Evolutionary conservation across 192 early-diverging fungal species (phyloP).

Genomic region (Ambispora gerdemannii): DNA sequence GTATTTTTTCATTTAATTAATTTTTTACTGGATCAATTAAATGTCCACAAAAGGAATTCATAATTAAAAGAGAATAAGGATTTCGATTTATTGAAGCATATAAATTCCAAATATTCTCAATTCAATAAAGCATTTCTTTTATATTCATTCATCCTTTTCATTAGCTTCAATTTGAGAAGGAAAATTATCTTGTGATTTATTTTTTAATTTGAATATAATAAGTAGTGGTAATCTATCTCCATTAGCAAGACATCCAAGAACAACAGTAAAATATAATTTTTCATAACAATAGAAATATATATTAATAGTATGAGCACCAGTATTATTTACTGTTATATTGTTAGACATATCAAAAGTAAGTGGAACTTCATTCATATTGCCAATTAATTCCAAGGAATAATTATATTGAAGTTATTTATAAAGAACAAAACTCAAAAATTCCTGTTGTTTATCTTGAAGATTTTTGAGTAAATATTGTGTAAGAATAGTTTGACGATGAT

Average conservation of each 20-base stretch:
- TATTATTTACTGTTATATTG: background rate
- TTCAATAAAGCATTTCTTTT: constrained; percentile 11
- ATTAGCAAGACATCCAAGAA: constrained; percentile 7
- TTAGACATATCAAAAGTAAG: constrained; percentile 8
- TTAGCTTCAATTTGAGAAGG: background rate
- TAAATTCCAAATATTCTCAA: constrained; percentile 8
- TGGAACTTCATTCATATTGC: constrained; percentile 20
- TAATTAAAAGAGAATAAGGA: background rate
- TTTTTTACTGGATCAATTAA: background rate
- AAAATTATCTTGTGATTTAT: background rate
- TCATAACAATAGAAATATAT: too few relatives aligned
- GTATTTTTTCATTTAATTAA: background rate
- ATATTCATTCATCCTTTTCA: constrained; percentile 1
- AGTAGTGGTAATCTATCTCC: background rate
- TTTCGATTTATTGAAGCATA: background rate
- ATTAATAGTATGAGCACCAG: background rate
- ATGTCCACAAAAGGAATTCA: constrained; percentile 2
- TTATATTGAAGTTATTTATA: constrained; percentile 8
- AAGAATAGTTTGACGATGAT: background rate
- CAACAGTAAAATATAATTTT: background rate
- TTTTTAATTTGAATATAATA: constrained; percentile 18
- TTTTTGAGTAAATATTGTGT: background rate
- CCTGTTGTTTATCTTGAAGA: background rate
- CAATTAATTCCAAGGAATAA: constrained; percentile 8
- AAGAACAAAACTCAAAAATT: constrained; percentile 16